Base-by-base conservation (phyloP, 163 green algal species). In the Chlamydomonas reinhardtii region DNA sequence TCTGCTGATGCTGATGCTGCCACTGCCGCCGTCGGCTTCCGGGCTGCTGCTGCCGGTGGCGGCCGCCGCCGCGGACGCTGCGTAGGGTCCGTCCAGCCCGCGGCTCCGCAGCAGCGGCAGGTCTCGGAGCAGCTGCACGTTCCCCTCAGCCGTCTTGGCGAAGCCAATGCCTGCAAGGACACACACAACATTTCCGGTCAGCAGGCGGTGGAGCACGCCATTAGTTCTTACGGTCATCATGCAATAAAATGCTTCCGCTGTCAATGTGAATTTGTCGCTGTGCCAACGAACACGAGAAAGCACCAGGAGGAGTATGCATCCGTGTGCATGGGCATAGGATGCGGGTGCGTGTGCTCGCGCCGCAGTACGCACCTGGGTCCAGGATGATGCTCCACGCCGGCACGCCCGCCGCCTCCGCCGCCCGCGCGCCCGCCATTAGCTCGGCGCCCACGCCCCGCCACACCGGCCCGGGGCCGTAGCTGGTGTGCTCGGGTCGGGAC, bases 361-460 rank as follows among this genome's bases (percentile, higher is more conserved):
- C 14, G 48, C 48, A 9, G 14, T n/a, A n/a, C 81, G 34, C 64
- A 93, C 95, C 95, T 71, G 96, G 96, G 90, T 99, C 97, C 15
- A 97, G 80, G 8, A 98, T 92, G 8, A 99, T 89, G 71, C 93
- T 93, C 96, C 96, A 99, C 1, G 95, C 83, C 37, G 88, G 75
- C 19, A 95, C 72, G 27, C 94, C 92, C 4, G 88, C 89, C 48
- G 76, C 79, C 56, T 93, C 86, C 15, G 93, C 92, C 25, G 39
- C 39, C 65, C 93, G 86, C 25, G 90, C 92, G 11, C 77, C 77
- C 0, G 52, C 64, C 76, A 94, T 86, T 66, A 97, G 87, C 84
- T 95, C 94, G 31, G 59, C 25, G 2, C 92, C 94, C n/a, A 97
- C 94, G 19, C 96, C 92, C 12, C 73, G 69, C 72, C 92, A 92